Conservation (phyloP, 2,329 filamentous ascomycete species). For the Alternaria gaisen region DNA sequence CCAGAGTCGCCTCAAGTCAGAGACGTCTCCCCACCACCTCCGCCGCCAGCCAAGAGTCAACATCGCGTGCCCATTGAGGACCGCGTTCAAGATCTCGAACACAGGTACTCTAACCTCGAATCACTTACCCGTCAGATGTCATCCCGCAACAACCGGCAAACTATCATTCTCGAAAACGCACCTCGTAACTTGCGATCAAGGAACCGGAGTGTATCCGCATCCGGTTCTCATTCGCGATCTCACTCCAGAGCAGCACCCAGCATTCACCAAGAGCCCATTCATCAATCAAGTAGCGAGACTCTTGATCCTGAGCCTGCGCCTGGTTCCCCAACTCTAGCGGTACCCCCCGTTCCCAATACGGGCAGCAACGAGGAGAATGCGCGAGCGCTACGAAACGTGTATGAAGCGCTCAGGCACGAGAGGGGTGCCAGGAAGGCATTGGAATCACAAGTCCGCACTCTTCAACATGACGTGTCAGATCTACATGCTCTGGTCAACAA, state of each 20-base stretch:
- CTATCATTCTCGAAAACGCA: slow-evolving; percentile 51
- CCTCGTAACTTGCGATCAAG: slow-evolving; percentile 45
- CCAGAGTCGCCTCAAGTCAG: slow-evolving; percentile 13
- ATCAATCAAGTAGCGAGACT: slow-evolving; percentile 27
- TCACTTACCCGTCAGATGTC: slow-evolving; percentile 44
- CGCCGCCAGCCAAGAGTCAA: slow-evolving; percentile 20
- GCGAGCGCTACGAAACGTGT: slow-evolving; percentile 32
- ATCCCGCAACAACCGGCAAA: slow-evolving; percentile 47
- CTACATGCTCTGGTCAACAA: slow-evolving; percentile 44
- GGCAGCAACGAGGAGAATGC: slow-evolving; percentile 6
- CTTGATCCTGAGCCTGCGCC: slow-evolving; percentile 14
- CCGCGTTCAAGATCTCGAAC: slow-evolving; percentile 45
- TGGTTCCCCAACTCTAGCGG: slow-evolving; percentile 23
- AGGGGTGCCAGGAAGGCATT: slow-evolving; percentile 46
- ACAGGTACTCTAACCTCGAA: slow-evolving; percentile 41
- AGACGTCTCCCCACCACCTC: slow-evolving; percentile 22
- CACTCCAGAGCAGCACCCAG: slow-evolving; percentile 25
- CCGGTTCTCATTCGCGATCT: slow-evolving; percentile 21
- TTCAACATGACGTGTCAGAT: slow-evolving; percentile 44
- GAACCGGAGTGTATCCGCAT: slow-evolving; percentile 39
- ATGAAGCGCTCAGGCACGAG: slow-evolving; percentile 41
- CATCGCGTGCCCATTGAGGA: slow-evolving; percentile 46
- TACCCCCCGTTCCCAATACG: not conserved
- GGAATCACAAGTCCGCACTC: slow-evolving; percentile 41
- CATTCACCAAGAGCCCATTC: slow-evolving; percentile 26